phyloP scores from a whole-genome alignment of 306 rosid species.

The Cicer cuneatum region DNA sequence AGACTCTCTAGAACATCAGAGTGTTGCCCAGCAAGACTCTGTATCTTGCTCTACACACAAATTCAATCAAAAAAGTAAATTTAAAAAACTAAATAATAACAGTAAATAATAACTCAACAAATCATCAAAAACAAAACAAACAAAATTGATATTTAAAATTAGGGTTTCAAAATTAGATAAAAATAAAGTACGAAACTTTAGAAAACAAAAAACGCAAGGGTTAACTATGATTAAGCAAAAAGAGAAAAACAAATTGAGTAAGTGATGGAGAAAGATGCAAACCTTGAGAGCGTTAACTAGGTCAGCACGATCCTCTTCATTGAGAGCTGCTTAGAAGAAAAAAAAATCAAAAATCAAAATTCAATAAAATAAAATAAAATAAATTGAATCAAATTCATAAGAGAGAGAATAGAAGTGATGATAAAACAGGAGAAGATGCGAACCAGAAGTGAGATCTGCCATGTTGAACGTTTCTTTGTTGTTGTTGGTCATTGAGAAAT shows the following conservation, averaged over 20 bases:
- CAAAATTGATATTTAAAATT: not conserved
- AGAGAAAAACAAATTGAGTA: not conserved
- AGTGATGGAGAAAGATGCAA: slow-evolving; percentile 8
- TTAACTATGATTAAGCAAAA: not conserved
- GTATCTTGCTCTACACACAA: slow-evolving; percentile 62
- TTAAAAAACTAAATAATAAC: not conserved
- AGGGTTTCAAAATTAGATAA: not conserved
- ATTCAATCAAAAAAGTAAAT: not conserved
- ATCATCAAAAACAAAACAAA: not conserved
- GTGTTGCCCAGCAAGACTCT: slow-evolving; percentile 73
- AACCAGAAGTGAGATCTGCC: slow-evolving; percentile 33
- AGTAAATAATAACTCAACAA: slow-evolving; percentile 11
- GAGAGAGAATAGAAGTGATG: not conserved
- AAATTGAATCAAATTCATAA: not conserved
- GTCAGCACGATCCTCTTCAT: slow-evolving; percentile 64
- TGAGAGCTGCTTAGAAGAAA: slow-evolving; percentile 52
- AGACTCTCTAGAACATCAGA: slow-evolving; percentile 62
- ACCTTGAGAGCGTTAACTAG: slow-evolving; percentile 81
- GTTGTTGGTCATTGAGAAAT: slow-evolving; percentile 3
- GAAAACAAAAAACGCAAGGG: not conserved
- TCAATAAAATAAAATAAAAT: not conserved
- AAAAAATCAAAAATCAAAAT: not conserved
- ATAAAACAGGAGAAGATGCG: not conserved
- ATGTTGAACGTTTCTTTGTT: slow-evolving; percentile 20
- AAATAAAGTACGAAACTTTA: not conserved